Percentiles rank a stretch among this genome's conserved stretches.
Evolutionary conservation across 2,329 filamentous ascomycete species (phyloP).

Genomic region (Shiraia sp.): DNA sequence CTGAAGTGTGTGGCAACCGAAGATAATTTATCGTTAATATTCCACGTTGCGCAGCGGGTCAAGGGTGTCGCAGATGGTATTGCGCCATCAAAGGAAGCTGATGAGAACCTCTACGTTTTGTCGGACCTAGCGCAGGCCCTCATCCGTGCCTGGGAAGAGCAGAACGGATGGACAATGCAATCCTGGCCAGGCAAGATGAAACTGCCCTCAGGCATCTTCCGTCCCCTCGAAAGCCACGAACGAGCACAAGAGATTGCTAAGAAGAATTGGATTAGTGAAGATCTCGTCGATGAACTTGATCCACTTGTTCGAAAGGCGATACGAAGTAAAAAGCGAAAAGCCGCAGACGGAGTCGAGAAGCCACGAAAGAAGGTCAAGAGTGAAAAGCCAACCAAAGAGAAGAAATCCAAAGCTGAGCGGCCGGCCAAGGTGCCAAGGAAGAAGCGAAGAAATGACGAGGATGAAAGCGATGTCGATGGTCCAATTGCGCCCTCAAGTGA

Average conservation of each 20-base stretch:
- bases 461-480: conserved; percentile 36
- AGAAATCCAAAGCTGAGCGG: conserved; percentile 31
- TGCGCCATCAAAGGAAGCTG: conserved; percentile 55
- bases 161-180: conserved; percentile 83
- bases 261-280: conserved; percentile 80
- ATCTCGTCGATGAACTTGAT: conserved; percentile 74
- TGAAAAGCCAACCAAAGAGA: conserved; percentile 37
- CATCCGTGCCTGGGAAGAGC: conserved; percentile 83
- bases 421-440: conserved; percentile 46
- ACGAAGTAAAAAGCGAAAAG: conserved; percentile 60
- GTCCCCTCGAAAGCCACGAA: conserved; percentile 72
- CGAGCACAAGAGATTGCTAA: conserved; percentile 83
- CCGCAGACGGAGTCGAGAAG: conserved; percentile 30
- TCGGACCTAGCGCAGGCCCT: conserved; percentile 84
- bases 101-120: conserved; percentile 79
- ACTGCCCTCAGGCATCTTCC: conserved; percentile 78
- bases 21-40: conserved; percentile 84
- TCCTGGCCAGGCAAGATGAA: conserved; percentile 80
- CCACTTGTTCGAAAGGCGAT: conserved; percentile 71
- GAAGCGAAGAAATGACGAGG: conserved; percentile 38
- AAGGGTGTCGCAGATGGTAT: conserved; percentile 88
- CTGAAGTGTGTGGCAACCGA: conserved; percentile 80
- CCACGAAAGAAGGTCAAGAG: conserved; percentile 41
- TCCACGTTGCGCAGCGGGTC: conserved; percentile 87
- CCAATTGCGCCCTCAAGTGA: conserved; percentile 43